Conservation (phyloP, 116 monocot genomes). For the Iris pallida region DNA sequence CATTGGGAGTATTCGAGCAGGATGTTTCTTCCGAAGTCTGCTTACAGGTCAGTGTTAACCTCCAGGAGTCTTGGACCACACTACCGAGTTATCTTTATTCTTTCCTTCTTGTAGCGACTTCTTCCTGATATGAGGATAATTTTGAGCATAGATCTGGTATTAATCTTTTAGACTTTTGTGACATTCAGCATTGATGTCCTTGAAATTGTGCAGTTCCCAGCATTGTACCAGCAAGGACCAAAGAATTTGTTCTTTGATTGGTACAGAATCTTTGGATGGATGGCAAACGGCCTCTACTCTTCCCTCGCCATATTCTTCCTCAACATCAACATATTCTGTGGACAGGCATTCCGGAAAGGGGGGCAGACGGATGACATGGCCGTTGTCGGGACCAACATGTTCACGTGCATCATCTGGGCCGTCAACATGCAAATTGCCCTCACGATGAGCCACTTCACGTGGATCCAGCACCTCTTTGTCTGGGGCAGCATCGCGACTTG, state of each 20-base stretch:
- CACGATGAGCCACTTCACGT: slow-evolving; percentile 78
- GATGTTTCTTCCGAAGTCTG: slow-evolving; percentile 31
- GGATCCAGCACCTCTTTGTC: slow-evolving; percentile 74
- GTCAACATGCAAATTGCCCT: slow-evolving; percentile 75
- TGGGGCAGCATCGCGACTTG: slow-evolving; percentile 66
- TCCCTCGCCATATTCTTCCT: slow-evolving; percentile 20
- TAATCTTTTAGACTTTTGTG: neutral
- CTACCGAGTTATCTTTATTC: neutral
- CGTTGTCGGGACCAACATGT: slow-evolving; percentile 63
- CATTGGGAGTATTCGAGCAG: slow-evolving; percentile 28
- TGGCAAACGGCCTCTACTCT: slow-evolving; percentile 25
- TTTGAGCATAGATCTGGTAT: too few species aligned
- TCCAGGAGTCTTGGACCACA: neutral
- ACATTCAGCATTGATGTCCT: neutral
- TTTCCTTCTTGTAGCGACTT: too few species aligned
- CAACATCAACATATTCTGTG: slow-evolving; percentile 2
- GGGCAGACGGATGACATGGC: slow-evolving; percentile 21
- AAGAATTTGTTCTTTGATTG: slow-evolving; percentile 30
- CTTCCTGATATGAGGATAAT: too few species aligned
- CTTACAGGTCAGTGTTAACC: slow-evolving; percentile 20
- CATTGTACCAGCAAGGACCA: slow-evolving; percentile 29
- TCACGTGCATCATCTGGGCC: slow-evolving; percentile 83
- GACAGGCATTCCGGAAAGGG: neutral
- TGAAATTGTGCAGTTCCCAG: slow-evolving; percentile 19
- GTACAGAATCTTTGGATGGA: slow-evolving; percentile 30